Conservation (phyloP, 2,329 filamentous ascomycete species). For the Botryosphaeria dothidea region DNA sequence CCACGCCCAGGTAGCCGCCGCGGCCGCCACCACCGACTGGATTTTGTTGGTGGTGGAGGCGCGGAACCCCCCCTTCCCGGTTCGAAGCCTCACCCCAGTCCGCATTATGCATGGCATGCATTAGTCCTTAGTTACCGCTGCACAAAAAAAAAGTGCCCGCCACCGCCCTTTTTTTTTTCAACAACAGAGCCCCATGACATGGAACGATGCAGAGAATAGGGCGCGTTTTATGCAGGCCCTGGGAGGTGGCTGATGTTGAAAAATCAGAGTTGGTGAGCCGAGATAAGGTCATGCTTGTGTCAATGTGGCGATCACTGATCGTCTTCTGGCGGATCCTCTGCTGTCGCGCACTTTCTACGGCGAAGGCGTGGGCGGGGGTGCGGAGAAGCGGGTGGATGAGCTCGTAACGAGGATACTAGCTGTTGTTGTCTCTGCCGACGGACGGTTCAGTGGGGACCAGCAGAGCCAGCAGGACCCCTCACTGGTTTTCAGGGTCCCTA, state of each 20-base stretch:
- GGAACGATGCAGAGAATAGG: not conserved
- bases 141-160: not conserved
- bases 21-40: not conserved
- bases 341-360: too few relatives aligned
- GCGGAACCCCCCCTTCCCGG: too few relatives aligned
- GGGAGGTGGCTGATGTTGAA: not conserved
- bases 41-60: too few relatives aligned
- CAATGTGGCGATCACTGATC: not conserved
- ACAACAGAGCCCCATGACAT: not conserved
- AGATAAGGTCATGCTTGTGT: not conserved
- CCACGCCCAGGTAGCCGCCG: not conserved
- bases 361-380: too few relatives aligned
- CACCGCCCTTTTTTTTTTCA: not conserved
- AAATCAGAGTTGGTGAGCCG: not conserved
- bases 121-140: not conserved
- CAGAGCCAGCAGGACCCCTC: not conserved
- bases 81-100: too few relatives aligned
- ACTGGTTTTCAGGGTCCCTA: too few relatives aligned
- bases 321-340: not conserved
- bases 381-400: not conserved
- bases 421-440: not conserved
- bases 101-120: not conserved
- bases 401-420: not conserved
- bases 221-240: not conserved
- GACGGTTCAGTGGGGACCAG: not conserved